Base-by-base conservation (phyloP, 2,329 filamentous ascomycete genomes). In the Fusarium sp. region DNA sequence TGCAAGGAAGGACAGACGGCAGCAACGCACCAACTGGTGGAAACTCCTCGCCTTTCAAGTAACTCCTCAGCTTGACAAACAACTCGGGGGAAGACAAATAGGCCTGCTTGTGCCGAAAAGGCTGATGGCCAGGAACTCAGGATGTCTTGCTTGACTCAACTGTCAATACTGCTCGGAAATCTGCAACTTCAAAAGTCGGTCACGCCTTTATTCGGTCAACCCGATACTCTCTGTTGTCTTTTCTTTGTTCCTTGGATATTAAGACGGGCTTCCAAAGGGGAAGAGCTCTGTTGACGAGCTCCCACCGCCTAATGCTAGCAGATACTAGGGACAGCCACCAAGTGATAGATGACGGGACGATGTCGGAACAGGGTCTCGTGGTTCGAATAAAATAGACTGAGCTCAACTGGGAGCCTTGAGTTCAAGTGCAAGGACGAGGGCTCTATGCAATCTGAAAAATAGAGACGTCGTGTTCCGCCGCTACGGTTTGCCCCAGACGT, bases 1-100 rank as follows among this genome's bases (percentile, higher is more conserved):
- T 68, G 66, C 64, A 73, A 58, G 70, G 68, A 69, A 67, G 57
- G 74, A 74, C 72, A 73, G 66, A 53, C 62, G 37, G 45, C 60
- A 61, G 49, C 59, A 70, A 71, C 33, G 46, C 56, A 69, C 67
- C 52, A 70, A 57, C 57, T 58, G 59, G 61, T 70, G 65, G 65
- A 67, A 70, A 67, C 58, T 70, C 54, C 28, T 72, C 52, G 51
- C 56, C 46, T 60, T 60, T 65, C 63, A 73, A 72, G 70, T 69
- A 66, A 62, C 68, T 69, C 55, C 55, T 60, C 38, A 67, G 64
- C 60, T 72, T 70, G 72, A 64, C 75, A 76, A 76, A 76, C 75
- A 76, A 62, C 30, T 58, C 56, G 42, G 59, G 45, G 50, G 41
- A 65, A 56, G 57, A 62, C 60, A 70, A 57, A 62, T 69, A 57